A percentile compares a stretch with the other conserved stretches of the same genome.
phyloP scores from a whole-genome alignment of 148 eudicot genomes.

The Rhododendron molle region DNA sequence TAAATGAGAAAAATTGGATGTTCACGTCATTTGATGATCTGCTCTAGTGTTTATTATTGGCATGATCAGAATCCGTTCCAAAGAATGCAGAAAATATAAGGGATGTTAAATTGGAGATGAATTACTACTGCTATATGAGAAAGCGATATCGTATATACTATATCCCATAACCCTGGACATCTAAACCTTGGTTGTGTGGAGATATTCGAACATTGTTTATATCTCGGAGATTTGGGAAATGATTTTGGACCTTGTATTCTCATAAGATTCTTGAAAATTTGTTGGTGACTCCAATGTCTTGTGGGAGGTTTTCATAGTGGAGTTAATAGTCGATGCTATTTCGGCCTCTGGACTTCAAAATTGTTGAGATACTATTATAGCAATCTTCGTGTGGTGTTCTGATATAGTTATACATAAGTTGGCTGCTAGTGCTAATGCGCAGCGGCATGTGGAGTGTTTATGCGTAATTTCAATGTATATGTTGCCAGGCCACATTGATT shows the following conservation, averaged over 20 bases:
- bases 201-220: neutral
- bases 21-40: neutral
- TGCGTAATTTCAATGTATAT: neutral
- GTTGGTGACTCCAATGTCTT: neutral
- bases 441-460: neutral
- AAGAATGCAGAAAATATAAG: neutral
- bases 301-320: neutral
- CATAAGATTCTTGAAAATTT: neutral
- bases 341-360: neutral
- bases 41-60: neutral
- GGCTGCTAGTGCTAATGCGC: neutral
- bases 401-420: neutral
- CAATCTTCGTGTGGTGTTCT: neutral
- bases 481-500: neutral
- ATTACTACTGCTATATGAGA: neutral
- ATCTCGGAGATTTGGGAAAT: neutral
- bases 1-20: neutral
- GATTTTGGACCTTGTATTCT: neutral
- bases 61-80: neutral
- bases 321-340: neutral
- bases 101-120: neutral
- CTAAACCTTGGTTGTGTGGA: neutral
- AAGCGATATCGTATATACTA: neutral
- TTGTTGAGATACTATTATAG: neutral
- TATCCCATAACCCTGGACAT: neutral